Conservation (phyloP, 1,284 basidiomycete species). For the Ustilago curta region DNA sequence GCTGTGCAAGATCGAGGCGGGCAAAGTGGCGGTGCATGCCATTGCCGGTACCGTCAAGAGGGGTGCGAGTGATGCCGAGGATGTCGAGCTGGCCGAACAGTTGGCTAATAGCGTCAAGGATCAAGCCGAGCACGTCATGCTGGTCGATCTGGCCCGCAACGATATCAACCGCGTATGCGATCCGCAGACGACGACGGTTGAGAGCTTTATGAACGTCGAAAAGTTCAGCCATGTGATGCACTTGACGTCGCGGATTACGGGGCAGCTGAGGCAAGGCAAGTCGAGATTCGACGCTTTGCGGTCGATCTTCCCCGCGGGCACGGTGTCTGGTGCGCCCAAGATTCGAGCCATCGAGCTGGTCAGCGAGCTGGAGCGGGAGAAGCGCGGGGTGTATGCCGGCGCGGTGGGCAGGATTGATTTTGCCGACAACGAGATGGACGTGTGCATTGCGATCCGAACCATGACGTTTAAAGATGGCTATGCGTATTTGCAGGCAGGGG, state of each 20-base stretch:
- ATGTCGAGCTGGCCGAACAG: conserved; percentile 80
- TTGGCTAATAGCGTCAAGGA: conserved; percentile 90
- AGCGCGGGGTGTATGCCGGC: conserved; percentile 94
- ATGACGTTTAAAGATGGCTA: conserved; percentile 96
- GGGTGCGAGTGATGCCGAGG: conserved; percentile 79
- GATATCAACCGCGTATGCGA: conserved; percentile 98
- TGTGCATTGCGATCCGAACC: conserved; percentile 97
- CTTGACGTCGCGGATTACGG: conserved; percentile 93
- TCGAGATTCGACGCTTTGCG: conserved; percentile 97
- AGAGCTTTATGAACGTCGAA: conserved; percentile 92
- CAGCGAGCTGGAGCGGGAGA: conserved; percentile 86
- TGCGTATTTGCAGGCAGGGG: conserved; percentile 90
- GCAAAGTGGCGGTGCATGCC: conserved; percentile 94
- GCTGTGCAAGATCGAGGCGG: conserved; percentile 88
- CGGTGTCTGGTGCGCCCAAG: conserved; percentile 98
- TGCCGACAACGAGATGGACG: conserved; percentile 93
- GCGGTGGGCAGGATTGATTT: conserved; percentile 98
- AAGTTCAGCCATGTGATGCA: conserved; percentile 99
- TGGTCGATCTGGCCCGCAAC: conserved; percentile 98
- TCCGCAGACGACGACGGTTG: conserved; percentile 93
- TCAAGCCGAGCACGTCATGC: conserved; percentile 97
- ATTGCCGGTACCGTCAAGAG: conserved; percentile 95
- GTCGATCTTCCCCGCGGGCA: conserved; percentile 98
- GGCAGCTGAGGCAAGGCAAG: conserved; percentile 82
- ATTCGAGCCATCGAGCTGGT: conserved; percentile 98